These are phyloP conservation scores for Trypanosoma boissoni DNA, from an alignment of 208 protist species.

Conservation along the genomic window DNA sequence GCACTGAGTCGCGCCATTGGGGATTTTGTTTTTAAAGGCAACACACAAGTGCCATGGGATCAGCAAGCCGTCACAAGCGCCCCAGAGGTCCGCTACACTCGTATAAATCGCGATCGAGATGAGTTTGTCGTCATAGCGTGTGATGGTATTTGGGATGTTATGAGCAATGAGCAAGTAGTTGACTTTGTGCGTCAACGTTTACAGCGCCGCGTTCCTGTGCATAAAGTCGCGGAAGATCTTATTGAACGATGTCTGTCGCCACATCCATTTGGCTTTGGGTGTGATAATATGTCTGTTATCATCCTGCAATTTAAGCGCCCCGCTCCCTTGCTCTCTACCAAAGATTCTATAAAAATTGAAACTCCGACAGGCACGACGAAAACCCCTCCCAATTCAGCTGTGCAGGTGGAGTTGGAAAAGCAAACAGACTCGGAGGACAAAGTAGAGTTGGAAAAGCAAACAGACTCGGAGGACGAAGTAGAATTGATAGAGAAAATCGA, in stretches of 20 bases:
- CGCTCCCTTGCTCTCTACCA: slow-evolving; percentile 10
- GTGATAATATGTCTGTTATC: slow-evolving; percentile 92
- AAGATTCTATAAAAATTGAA: too few species aligned
- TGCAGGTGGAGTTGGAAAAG: too few species aligned
- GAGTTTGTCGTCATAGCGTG: slow-evolving; percentile 91
- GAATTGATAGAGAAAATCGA: too few species aligned
- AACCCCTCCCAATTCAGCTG: too few species aligned
- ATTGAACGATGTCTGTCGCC: slow-evolving; percentile 82
- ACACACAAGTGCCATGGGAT: slow-evolving; percentile 77
- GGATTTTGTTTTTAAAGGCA: slow-evolving; percentile 93
- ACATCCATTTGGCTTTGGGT: slow-evolving; percentile 80
- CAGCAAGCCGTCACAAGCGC: slow-evolving; percentile 91
- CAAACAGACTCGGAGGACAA: too few species aligned
- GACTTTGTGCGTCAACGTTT: slow-evolving; percentile 72
- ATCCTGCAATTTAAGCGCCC: slow-evolving; percentile 81
- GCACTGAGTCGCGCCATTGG: slow-evolving; percentile 94
- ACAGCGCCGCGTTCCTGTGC: slow-evolving; percentile 52
- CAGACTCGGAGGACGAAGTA: too few species aligned
- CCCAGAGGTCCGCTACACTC: slow-evolving; percentile 65
- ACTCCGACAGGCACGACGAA: too few species aligned
- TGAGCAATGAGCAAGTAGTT: slow-evolving; percentile 86
- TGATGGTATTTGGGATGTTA: slow-evolving; percentile 93
- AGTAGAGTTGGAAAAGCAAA: too few species aligned
- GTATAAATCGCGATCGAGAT: slow-evolving; percentile 74
- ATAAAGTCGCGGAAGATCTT: slow-evolving; percentile 63